phyloP scores from a whole-genome alignment of 148 eudicot genomes.

The Rhododendron mucronatum region DNA sequence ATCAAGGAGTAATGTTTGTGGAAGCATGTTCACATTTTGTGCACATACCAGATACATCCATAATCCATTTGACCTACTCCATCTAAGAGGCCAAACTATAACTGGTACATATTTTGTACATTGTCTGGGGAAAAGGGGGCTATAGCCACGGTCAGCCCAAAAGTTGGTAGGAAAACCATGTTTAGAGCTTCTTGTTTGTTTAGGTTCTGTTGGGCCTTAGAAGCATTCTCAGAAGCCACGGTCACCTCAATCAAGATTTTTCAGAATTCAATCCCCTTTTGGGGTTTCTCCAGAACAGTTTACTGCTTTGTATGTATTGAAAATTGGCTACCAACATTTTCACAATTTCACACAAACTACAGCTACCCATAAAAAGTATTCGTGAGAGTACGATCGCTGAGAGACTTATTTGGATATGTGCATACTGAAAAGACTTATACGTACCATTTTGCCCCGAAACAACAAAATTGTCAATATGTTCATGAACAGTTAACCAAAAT shows the following conservation, averaged over 20 bases:
- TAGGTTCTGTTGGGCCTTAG: neutral
- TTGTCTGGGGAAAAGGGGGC: neutral
- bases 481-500: slow-evolving; percentile 66
- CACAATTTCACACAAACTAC: neutral
- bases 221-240: neutral
- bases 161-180: neutral
- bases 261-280: neutral
- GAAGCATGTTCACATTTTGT: neutral
- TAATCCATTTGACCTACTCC: neutral
- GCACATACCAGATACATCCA: neutral
- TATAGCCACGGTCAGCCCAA: neutral
- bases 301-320: neutral
- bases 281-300: neutral
- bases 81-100: neutral
- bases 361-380: too few species aligned
- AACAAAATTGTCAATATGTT: slow-evolving; percentile 63
- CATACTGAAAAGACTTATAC: slow-evolving; percentile 1
- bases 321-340: neutral
- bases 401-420: too few species aligned
- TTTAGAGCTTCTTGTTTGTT: neutral
- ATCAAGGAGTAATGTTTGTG: neutral
- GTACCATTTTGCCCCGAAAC: slow-evolving; percentile 85
- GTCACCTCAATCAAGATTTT: neutral
- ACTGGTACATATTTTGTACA: neutral
- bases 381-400: too few species aligned